These are phyloP conservation scores for Torulaspora quercuum DNA, from an alignment of 805 yeast species.

Conservation along the genomic window DNA sequence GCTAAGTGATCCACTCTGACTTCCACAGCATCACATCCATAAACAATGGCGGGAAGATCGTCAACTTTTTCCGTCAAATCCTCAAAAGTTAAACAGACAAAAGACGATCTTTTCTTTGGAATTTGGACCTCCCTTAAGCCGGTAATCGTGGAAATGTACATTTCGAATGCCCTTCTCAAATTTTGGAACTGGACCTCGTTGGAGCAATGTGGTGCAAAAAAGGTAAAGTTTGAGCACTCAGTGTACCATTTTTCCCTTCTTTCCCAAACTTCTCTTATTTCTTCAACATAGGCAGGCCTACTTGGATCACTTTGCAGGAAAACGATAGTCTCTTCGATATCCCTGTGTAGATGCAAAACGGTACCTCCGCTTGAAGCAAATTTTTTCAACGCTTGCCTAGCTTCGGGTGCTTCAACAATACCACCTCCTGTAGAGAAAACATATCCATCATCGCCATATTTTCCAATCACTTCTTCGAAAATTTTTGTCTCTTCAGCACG, in stretches of 20 bases:
- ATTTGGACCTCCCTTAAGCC: constrained; percentile 44
- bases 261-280: constrained; percentile 76
- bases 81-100: constrained; percentile 67
- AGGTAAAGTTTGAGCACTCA: constrained; percentile 73
- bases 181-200: constrained; percentile 50
- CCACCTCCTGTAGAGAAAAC: constrained; percentile 97
- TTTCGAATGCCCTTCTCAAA: constrained; percentile 56
- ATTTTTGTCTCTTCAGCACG: constrained; percentile 61
- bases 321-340: constrained; percentile 70
- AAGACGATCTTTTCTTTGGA: constrained; percentile 51
- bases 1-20: constrained; percentile 71
- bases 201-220: constrained; percentile 71
- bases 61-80: constrained; percentile 49
- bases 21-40: constrained; percentile 81
- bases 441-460: constrained; percentile 46
- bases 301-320: constrained; percentile 74
- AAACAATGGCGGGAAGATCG: constrained; percentile 49
- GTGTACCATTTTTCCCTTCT: constrained; percentile 77
- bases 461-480: constrained; percentile 44
- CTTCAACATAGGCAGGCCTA: constrained; percentile 84
- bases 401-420: constrained; percentile 70
- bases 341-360: constrained; percentile 88
- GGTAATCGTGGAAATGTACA: constrained; percentile 57
- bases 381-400: constrained; percentile 59
- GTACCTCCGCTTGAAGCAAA: constrained; percentile 61